phyloP scores from a whole-genome alignment of 2,329 filamentous ascomycete species.

The Nannizziopsis arthrosporioides region DNA sequence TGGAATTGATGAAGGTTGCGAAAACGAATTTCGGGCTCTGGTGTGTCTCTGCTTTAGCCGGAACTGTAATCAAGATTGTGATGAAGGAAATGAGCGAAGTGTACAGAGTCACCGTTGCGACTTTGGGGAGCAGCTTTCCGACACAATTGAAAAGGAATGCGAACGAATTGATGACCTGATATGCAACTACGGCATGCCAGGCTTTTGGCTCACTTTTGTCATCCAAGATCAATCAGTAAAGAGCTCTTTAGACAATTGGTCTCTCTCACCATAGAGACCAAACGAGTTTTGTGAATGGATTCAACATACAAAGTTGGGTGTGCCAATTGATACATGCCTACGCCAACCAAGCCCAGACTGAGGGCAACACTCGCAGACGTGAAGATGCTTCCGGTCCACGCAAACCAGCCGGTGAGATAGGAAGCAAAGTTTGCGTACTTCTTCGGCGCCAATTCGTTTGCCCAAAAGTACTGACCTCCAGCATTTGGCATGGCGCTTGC shows the following conservation, averaged over 20 bases:
- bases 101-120: conserved; percentile 37
- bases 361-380: conserved; percentile 43
- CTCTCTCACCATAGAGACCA: no score
- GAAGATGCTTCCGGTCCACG: conserved; percentile 45
- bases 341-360: conserved; percentile 37
- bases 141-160: conserved; percentile 41
- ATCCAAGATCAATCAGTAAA: conserved; percentile 7
- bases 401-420: conserved; percentile 42
- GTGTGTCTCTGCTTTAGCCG: conserved; percentile 34
- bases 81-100: conserved; percentile 39
- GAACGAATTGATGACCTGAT: conserved; percentile 39
- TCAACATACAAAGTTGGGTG: conserved; percentile 42
- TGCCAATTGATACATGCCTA: conserved; percentile 42
- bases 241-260: not conserved
- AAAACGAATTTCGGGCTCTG: conserved; percentile 41
- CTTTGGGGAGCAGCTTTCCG: conserved; percentile 26
- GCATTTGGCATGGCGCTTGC: conserved; percentile 41
- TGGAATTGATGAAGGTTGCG: conserved; percentile 42
- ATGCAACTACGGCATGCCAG: conserved; percentile 34
- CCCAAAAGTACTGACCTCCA: conserved; percentile 44
- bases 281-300: not conserved
- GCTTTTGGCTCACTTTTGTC: conserved; percentile 23
- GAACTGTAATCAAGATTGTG: conserved; percentile 40
- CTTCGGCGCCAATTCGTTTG: conserved; percentile 38
- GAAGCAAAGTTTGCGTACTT: conserved; percentile 36